Evolutionary conservation across 768 basidiomycete species (phyloP), one percentile per base, ranked within the genome.

Genomic region (Mycena filopes): DNA sequence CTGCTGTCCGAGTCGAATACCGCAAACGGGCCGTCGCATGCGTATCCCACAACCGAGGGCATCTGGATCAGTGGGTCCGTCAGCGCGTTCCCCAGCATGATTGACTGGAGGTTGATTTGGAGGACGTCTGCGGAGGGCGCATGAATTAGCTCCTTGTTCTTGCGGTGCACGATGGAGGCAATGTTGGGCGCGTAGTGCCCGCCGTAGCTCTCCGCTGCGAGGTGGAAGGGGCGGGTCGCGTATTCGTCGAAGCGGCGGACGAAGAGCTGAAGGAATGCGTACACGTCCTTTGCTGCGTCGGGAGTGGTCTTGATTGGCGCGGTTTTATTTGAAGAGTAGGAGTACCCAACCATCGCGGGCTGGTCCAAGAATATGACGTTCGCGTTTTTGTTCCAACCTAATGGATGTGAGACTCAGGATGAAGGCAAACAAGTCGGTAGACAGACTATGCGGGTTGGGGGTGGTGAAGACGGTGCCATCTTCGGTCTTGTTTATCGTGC

Each of bases 301-400:
- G 93, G 94, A 51, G 89, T 92, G 49, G 86, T 93, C 76, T 87
- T 85, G 53, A 98, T 91, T 1, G 83, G 84, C 1, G 86, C 87
- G 36, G 88, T 89, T 46, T 91, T 89, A 20, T 89, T 86, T 3
- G 89, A 85, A 73, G 51, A 54, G 28, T 95, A 98, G 1, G 94
- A 96, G 78, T 84, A 96, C 36, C 97, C 96, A 45, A 97, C 96
- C 60, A 91, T 88, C 70, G 96, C 86, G 28, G 96, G 96, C 72
- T 95, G 85, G 73, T 89, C 87, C 61, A 92, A 85, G 83, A 91
- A 91, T 40, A 91, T 89, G 65, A 91, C 81, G 72, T 94, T 93
- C 49, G 92, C 89, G 66, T 90, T 78, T 47, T 81, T 83, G 73
- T 90, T 99, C 97, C 96, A 99, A 67, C 89, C 53, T 55, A 28